Percentiles rank a stretch among this genome's conserved stretches.
Evolutionary conservation across 768 basidiomycete genomes (phyloP).

Genomic region (Cystoderma amianthinum): DNA sequence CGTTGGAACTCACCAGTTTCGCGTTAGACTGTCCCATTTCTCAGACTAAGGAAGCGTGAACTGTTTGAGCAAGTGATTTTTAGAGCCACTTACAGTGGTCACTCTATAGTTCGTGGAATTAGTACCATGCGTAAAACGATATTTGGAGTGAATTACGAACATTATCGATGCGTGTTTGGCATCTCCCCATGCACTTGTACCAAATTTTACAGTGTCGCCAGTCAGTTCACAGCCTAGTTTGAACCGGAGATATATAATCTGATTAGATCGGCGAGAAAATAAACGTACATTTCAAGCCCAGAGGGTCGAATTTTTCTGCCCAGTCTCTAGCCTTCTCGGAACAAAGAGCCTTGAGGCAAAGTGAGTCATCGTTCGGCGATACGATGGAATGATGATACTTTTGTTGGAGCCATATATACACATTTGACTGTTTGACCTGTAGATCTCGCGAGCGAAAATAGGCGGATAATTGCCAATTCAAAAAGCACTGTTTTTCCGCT

Average conservation of each 20-base stretch:
- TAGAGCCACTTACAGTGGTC: conserved; percentile 55
- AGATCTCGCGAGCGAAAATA: conserved; percentile 41
- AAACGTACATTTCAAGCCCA: conserved; percentile 69
- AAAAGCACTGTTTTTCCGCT: conserved; percentile 96
- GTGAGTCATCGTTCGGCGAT: not conserved
- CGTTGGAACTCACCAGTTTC: conserved; percentile 57
- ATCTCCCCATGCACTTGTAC: conserved; percentile 63
- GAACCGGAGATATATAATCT: conserved; percentile 2
- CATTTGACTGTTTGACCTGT: conserved; percentile 45
- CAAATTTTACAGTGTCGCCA: conserved; percentile 76
- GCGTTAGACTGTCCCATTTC: conserved; percentile 93
- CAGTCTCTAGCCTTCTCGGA: conserved; percentile 82
- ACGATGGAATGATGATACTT: conserved; percentile 34
- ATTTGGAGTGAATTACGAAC: conserved; percentile 31
- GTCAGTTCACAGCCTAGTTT: conserved; percentile 79
- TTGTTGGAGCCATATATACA: conserved; percentile 92
- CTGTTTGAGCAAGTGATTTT: not conserved
- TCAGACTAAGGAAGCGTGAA: conserved; percentile 57
- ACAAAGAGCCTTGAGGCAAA: conserved; percentile 65
- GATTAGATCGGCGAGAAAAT: not conserved
- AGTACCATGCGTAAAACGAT: conserved; percentile 2
- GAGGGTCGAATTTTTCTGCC: conserved; percentile 66
- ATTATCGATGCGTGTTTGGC: conserved; percentile 76
- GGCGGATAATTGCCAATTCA: conserved; percentile 80
- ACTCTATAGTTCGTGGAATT: conserved; percentile 21